These are phyloP conservation scores for Elongisporangium prolatum DNA, from an alignment of 352 stramenopile genomes.

Conservation along the genomic window DNA sequence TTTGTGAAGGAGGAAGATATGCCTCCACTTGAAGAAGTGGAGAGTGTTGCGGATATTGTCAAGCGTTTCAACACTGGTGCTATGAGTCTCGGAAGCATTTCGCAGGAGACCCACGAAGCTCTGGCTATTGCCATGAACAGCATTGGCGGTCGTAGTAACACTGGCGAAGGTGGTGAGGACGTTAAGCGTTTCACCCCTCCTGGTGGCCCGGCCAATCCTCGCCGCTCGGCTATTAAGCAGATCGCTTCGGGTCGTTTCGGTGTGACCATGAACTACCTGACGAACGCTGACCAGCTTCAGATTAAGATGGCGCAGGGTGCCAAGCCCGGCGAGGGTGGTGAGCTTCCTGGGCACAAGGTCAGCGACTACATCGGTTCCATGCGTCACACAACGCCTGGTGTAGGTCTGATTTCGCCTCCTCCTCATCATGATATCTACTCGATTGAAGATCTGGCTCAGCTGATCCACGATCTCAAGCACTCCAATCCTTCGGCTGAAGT, in stretches of 20 bases:
- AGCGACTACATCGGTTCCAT: conserved; percentile 95
- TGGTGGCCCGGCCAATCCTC: conserved; percentile 37
- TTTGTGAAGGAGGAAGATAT: conserved; percentile 88
- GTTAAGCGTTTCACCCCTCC: conserved; percentile 58
- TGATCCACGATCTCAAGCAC: conserved; percentile 98
- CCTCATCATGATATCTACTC: conserved; percentile 99
- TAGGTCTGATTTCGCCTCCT: conserved; percentile 95
- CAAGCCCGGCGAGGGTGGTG: conserved; percentile 95
- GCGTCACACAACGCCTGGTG: conserved; percentile 94
- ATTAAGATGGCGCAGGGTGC: conserved; percentile 98
- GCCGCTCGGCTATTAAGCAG: conserved; percentile 93
- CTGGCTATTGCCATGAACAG: conserved; percentile 95
- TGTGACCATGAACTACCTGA: conserved; percentile 96
- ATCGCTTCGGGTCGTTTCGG: conserved; percentile 95
- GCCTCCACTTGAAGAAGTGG: conserved; percentile 89
- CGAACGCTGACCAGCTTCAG: conserved; percentile 96
- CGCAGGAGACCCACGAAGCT: conserved; percentile 93
- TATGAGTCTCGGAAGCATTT: conserved; percentile 96
- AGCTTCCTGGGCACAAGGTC: conserved; percentile 96
- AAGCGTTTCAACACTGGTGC: conserved; percentile 96
- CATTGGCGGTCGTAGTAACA: conserved; percentile 93
- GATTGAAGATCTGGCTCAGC: conserved; percentile 96
- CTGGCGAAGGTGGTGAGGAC: conserved; percentile 95
- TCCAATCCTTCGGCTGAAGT: conserved; percentile 92
- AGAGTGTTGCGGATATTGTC: conserved; percentile 91